Base-by-base conservation (phyloP, 345 rosid species). In the Eucalyptus regnans region DNA sequence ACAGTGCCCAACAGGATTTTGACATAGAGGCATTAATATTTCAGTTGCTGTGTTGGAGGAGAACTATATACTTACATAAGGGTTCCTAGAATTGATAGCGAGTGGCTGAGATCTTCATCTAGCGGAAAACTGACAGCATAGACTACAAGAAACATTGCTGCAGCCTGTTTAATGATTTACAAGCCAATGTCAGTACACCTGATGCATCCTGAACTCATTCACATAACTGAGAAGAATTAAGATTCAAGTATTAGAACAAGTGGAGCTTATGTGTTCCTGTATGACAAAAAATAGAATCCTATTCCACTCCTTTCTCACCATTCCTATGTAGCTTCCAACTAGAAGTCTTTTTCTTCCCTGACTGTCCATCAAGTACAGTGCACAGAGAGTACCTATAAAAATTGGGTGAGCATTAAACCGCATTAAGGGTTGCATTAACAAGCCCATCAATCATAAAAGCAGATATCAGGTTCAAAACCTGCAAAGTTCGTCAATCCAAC, bases 401-500 rank as follows among this genome's bases (percentile, higher is more conserved):
- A 29, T 89, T 68, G 33, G 50, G 25, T 88, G 27, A 88, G 86
- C 87, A 31, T 62, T 81, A 51, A 13, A 76, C 15, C 9, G 41
- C 84, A 20, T 17, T 22, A 11, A 76, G 84, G 23, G 48, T 76
- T 41, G 84, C 84, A 20, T 76, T 37, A 41, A 41, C 84, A 76
- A 41, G 48, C 16, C 9, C 37, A 88, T 46, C 83, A 79, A 87
- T 31, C 50, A 7, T 27, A 31, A 12, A 83, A 86, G 46, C 11
- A 80, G 31, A 60, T 31, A 25, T 76, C 66, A 86, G 88, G 88
- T 88, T 84, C 89, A 87, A 89, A 83, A 95, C 97, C 98, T 92
- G 96, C 94, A 79, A 96, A 93, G 92, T 96, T 96, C 71, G 94
- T 92, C 71, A 95, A 66, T 89, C 98, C 98, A 83, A 95, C 93